phyloP scores from a whole-genome alignment of 805 yeast species.

The Teunomyces funiuensis region DNA sequence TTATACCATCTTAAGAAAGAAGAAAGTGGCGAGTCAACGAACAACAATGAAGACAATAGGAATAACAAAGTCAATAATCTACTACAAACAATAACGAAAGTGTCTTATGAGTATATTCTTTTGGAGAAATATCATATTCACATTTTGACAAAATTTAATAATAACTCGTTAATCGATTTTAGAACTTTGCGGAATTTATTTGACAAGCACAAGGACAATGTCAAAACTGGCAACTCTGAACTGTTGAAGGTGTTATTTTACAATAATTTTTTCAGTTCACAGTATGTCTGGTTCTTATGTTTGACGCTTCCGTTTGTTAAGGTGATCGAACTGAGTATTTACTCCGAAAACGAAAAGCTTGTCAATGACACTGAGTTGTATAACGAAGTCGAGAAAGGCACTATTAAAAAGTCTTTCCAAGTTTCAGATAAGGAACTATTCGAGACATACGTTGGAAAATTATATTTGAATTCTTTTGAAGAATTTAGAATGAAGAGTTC shows the following conservation, averaged over 20 bases:
- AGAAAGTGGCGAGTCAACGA: slow-evolving; percentile 25
- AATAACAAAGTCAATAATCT: slow-evolving; percentile 12
- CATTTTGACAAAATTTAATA: slow-evolving; percentile 32
- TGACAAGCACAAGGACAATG: slow-evolving; percentile 17
- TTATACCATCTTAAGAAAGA: slow-evolving; percentile 27
- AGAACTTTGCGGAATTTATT: slow-evolving; percentile 24
- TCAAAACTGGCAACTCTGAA: slow-evolving; percentile 15
- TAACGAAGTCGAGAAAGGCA: slow-evolving; percentile 4
- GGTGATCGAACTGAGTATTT: slow-evolving; percentile 32
- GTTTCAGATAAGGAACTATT: slow-evolving; percentile 22
- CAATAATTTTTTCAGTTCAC: slow-evolving; percentile 33
- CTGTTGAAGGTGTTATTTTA: slow-evolving; percentile 33
- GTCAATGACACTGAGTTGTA: slow-evolving; percentile 16
- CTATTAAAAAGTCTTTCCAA: slow-evolving; percentile 18
- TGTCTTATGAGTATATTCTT: slow-evolving; percentile 37
- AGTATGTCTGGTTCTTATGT: slow-evolving; percentile 40
- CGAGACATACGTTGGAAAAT: slow-evolving; percentile 19
- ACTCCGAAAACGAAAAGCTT: slow-evolving; percentile 24
- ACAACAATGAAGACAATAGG: slow-evolving; percentile 21
- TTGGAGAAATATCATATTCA: slow-evolving; percentile 41
- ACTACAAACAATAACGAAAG: slow-evolving; percentile 33
- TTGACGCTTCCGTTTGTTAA: slow-evolving; percentile 37
- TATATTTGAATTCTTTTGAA: slow-evolving; percentile 19
- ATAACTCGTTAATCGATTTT: slow-evolving; percentile 31
- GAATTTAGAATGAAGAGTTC: slow-evolving; percentile 16